Evolutionary conservation across 2,329 filamentous ascomycete genomes (phyloP).

Genomic region (Paecilomyces sp.): DNA sequence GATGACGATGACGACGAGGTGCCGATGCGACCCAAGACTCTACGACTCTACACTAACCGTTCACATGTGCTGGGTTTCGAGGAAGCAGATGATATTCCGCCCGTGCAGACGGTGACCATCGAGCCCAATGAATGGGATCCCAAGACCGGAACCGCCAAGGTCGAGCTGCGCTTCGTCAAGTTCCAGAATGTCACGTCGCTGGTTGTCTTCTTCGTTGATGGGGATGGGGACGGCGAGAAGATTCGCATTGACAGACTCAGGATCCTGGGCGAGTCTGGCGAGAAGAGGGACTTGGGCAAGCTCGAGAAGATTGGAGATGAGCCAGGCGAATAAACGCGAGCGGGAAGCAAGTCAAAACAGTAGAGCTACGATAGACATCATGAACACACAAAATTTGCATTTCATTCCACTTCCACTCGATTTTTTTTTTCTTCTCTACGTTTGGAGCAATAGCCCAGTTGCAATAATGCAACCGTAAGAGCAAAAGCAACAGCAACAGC

Average conservation of each 20-base stretch:
- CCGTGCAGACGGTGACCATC: conserved; percentile 74
- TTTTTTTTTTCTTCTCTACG: too few relatives aligned
- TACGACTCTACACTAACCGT: conserved; percentile 83
- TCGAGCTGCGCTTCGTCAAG: conserved; percentile 83
- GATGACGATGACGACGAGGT: conserved; percentile 66
- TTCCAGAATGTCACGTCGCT: conserved; percentile 90
- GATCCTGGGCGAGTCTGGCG: conserved; percentile 79
- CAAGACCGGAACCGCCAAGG: conserved; percentile 62
- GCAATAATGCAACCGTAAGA: too few relatives aligned
- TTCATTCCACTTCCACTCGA: background rate
- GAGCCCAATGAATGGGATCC: conserved; percentile 70
- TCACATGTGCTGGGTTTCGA: conserved; percentile 89
- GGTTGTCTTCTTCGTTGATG: conserved; percentile 82
- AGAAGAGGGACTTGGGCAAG: conserved; percentile 90
- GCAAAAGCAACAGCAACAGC: too few relatives aligned
- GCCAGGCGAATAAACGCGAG: conserved; percentile 45
- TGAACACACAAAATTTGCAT: background rate
- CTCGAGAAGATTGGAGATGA: conserved; percentile 89
- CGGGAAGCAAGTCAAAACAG: background rate
- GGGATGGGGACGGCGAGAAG: conserved; percentile 75
- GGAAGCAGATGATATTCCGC: conserved; percentile 78
- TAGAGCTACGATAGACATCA: background rate
- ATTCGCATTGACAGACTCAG: conserved; percentile 58
- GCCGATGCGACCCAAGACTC: conserved; percentile 71
- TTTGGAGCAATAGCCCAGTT: too few relatives aligned